phyloP scores from a whole-genome alignment of 352 stramenopile species.

The Pythium scleroteichum region DNA sequence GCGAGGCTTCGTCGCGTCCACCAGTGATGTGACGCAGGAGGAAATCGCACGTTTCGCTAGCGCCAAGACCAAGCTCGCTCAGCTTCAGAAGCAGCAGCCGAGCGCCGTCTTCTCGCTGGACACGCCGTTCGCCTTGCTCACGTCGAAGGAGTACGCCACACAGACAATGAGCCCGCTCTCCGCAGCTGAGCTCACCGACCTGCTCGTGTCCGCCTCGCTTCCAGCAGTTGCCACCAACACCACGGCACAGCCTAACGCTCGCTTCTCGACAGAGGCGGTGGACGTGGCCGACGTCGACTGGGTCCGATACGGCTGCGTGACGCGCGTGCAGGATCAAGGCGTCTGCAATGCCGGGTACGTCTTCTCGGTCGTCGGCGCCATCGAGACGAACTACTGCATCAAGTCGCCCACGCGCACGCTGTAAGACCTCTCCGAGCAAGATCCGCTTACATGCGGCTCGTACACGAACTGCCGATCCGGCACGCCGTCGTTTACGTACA shows the following conservation, averaged over 20 bases:
- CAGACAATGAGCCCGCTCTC: too few species aligned
- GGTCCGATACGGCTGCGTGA: slow-evolving; percentile 15
- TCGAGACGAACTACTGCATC: slow-evolving; percentile 25
- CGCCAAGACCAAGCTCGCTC: background rate
- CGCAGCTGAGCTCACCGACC: too few species aligned
- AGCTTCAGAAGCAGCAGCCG: slow-evolving; percentile 4
- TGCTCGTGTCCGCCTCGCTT: too few species aligned
- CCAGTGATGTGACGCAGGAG: background rate
- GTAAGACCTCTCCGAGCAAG: slow-evolving; percentile 23
- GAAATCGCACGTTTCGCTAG: slow-evolving; percentile 9
- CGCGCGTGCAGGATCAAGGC: slow-evolving; percentile 18
- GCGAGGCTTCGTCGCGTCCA: background rate
- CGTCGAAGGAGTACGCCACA: background rate
- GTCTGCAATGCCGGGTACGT: slow-evolving; percentile 14
- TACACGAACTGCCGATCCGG: background rate
- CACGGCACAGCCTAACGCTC: too few species aligned
- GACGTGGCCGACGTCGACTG: slow-evolving; percentile 4
- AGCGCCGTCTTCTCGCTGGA: slow-evolving; percentile 20
- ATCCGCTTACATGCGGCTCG: slow-evolving; percentile 18
- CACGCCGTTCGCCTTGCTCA: slow-evolving; percentile 24
- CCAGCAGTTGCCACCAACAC: too few species aligned
- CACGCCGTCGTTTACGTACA: background rate
- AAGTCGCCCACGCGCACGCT: slow-evolving; percentile 8
- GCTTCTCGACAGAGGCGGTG: background rate
- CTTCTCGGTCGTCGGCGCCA: slow-evolving; percentile 16